These are phyloP conservation scores for Termitomyces sp. DNA, from an alignment of 768 basidiomycete species.

Conservation along the genomic window DNA sequence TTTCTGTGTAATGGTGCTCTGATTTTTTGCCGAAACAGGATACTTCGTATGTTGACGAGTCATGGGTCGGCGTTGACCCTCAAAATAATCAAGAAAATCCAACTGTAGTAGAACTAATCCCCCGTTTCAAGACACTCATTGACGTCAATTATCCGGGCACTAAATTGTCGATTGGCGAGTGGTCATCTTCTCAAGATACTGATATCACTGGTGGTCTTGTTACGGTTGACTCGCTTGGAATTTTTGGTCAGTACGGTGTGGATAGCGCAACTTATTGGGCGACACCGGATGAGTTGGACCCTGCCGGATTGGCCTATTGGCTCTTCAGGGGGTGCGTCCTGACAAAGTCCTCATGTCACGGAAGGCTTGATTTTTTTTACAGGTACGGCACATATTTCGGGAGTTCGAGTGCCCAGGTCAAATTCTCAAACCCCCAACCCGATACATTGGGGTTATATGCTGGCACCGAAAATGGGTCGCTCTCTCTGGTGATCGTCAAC, in stretches of 20 bases:
- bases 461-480: conserved; percentile 36
- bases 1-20: not conserved
- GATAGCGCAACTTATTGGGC: conserved; percentile 57
- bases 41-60: conserved; percentile 51
- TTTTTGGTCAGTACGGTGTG: conserved; percentile 48
- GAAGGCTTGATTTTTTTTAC: not conserved
- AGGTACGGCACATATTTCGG: conserved; percentile 51
- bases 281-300: conserved; percentile 43
- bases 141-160: conserved; percentile 51
- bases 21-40: conserved; percentile 29
- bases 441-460: conserved; percentile 48
- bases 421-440: conserved; percentile 37
- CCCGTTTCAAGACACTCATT: conserved; percentile 50
- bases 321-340: conserved; percentile 47
- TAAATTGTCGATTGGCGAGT: conserved; percentile 53
- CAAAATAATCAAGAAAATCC: conserved; percentile 50
- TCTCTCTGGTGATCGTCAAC: conserved; percentile 50
- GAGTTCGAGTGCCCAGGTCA: conserved; percentile 41
- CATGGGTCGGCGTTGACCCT: conserved; percentile 43
- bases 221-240: conserved; percentile 49
- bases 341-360: not conserved
- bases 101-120: conserved; percentile 42
- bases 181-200: conserved; percentile 45
- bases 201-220: conserved; percentile 55
- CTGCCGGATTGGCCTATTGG: conserved; percentile 56